These are phyloP conservation scores for Friedmanniomyces simplex DNA, from an alignment of 495 filamentous ascomycete genomes.

Conservation along the genomic window DNA sequence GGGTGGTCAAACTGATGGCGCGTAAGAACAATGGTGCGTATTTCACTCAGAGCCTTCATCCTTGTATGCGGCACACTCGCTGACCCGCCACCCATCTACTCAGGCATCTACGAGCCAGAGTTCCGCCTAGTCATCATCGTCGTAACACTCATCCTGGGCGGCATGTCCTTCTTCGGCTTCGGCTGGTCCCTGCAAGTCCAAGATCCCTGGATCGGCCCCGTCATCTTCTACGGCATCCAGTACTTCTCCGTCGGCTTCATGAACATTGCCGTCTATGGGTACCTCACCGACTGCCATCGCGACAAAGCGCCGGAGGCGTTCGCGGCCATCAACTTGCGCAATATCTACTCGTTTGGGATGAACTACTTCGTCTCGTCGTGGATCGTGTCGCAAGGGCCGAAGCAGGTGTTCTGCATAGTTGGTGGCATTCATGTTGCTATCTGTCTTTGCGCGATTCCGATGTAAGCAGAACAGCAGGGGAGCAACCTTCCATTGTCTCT, in stretches of 20 bases:
- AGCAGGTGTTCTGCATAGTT: constrained; percentile 42
- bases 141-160: constrained; percentile 35
- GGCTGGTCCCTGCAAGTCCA: constrained; percentile 45
- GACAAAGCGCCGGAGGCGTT: constrained; percentile 44
- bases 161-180: constrained; percentile 47
- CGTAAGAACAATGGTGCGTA: constrained; percentile 32
- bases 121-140: constrained; percentile 42
- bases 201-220: constrained; percentile 44
- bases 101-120: constrained; percentile 45
- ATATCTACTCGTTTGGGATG: constrained; percentile 42
- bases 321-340: constrained; percentile 45
- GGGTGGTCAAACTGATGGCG: constrained; percentile 36
- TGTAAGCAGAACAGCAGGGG: constrained; percentile 18
- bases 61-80: neutral
- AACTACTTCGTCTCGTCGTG: constrained; percentile 46
- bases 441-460: constrained; percentile 39
- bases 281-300: constrained; percentile 44
- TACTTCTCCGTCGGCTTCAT: constrained; percentile 44
- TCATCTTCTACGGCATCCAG: constrained; percentile 43
- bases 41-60: neutral
- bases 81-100: no score
- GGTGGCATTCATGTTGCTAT: constrained; percentile 38
- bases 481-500: no score
- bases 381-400: constrained; percentile 36
- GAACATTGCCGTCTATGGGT: constrained; percentile 42